Conservation (phyloP, 805 yeast genomes). For the Metschnikowia gelsemii region DNA sequence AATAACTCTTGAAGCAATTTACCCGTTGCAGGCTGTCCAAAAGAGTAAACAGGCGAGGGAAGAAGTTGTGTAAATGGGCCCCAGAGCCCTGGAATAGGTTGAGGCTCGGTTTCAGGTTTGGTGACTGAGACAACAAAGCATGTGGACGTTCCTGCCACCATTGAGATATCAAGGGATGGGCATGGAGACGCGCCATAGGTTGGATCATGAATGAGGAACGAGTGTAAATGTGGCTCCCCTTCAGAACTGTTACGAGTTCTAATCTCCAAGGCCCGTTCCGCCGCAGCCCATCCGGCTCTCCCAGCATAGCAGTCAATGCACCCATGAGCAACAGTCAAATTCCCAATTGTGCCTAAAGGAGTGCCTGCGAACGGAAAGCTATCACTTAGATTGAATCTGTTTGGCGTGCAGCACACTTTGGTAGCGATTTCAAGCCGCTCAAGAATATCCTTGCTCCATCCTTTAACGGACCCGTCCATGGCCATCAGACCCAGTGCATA, state of each 20-base stretch:
- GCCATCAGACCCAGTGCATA: slow-evolving; percentile 29
- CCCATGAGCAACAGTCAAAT: slow-evolving; percentile 40
- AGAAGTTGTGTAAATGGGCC: slow-evolving; percentile 52
- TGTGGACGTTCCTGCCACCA: slow-evolving; percentile 65
- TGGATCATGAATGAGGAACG: no score
- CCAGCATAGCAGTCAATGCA: slow-evolving; percentile 62
- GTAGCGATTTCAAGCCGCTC: slow-evolving; percentile 19
- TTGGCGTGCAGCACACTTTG: slow-evolving; percentile 13
- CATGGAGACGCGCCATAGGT: no score
- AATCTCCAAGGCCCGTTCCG: neutral
- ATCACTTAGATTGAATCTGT: neutral
- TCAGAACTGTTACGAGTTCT: no score
- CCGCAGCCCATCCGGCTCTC: slow-evolving; percentile 21
- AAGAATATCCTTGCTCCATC: slow-evolving; percentile 43
- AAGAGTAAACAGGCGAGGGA: slow-evolving; percentile 42
- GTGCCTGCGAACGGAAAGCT: slow-evolving; percentile 19
- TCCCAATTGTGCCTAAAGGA: slow-evolving; percentile 20
- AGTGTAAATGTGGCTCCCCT: no score
- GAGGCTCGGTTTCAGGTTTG: slow-evolving; percentile 21
- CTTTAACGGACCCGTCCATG: slow-evolving; percentile 58
- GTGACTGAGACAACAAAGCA: slow-evolving; percentile 41
- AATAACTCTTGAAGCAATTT: slow-evolving; percentile 49
- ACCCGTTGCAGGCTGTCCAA: slow-evolving; percentile 63
- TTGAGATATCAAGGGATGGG: no score
- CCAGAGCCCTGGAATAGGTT: slow-evolving; percentile 50